Evolutionary conservation across 202 grass and related monocot genomes (phyloP).

Genomic region (Saccharum hybrid): DNA sequence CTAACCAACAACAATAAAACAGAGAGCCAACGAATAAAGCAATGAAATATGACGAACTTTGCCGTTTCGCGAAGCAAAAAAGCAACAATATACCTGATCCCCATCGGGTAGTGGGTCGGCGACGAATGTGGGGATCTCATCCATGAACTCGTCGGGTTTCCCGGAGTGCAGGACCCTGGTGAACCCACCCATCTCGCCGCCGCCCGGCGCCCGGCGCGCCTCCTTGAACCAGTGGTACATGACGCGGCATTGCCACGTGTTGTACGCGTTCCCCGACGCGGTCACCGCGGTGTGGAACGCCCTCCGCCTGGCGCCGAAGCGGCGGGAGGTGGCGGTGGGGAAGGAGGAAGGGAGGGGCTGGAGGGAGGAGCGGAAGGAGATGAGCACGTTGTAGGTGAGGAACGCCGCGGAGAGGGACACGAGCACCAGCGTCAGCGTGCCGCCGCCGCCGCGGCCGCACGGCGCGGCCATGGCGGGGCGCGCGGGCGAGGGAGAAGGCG

Average conservation of each 20-base stretch:
- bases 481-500: neutral
- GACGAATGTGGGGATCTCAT: conserved; percentile 95
- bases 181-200: conserved; percentile 85
- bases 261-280: conserved; percentile 69
- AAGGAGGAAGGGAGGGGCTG: conserved; percentile 38
- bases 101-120: conserved; percentile 73
- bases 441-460: conserved; percentile 40
- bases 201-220: conserved; percentile 45
- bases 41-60: neutral
- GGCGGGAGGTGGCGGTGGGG: conserved; percentile 17
- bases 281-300: conserved; percentile 92
- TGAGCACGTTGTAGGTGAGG: conserved; percentile 75
- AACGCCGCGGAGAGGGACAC: conserved; percentile 55
- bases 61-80: conserved; percentile 5
- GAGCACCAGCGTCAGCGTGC: conserved; percentile 45
- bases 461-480: conserved; percentile 47
- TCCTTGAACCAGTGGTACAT: conserved; percentile 99
- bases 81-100: conserved; percentile 66
- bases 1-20: neutral
- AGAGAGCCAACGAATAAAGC: neutral
- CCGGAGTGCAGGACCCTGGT: conserved; percentile 94
- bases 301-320: conserved; percentile 27
- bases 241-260: conserved; percentile 88
- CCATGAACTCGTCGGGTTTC: conserved; percentile 60
- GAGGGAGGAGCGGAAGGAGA: conserved; percentile 50